These are phyloP conservation scores for Quercus tomentella DNA, from an alignment of 331 rosid genomes.

Conservation along the genomic window DNA sequence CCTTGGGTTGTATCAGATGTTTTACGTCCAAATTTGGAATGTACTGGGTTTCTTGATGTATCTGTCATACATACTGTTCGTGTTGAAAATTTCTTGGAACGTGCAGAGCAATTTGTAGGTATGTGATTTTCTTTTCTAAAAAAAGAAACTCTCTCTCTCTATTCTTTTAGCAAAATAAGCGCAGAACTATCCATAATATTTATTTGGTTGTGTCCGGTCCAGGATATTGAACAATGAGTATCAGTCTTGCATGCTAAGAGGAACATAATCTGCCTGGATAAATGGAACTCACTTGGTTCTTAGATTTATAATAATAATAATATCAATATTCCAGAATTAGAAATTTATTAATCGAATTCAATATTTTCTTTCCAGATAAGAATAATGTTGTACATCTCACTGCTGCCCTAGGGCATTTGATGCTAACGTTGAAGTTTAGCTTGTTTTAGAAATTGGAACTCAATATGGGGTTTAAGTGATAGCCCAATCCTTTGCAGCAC, in stretches of 20 bases:
- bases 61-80: conserved; percentile 74
- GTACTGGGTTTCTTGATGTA: conserved; percentile 77
- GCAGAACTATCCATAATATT: background rate
- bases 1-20: conserved; percentile 95
- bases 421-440: background rate
- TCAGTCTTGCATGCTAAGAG: background rate
- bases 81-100: conserved; percentile 80
- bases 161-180: conserved; percentile 1
- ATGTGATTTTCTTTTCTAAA: conserved; percentile 16
- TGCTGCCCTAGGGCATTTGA: background rate
- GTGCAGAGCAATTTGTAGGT: conserved; percentile 73
- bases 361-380: background rate
- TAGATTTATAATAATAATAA: background rate
- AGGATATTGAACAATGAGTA: background rate
- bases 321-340: background rate
- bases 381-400: background rate
- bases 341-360: background rate
- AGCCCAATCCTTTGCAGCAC: too few species aligned
- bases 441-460: background rate
- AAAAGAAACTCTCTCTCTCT: too few species aligned
- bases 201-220: background rate
- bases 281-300: background rate
- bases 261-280: background rate
- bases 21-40: conserved; percentile 75
- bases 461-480: too few species aligned